Percentiles rank a stretch among this genome's conserved stretches.
Conservation (phyloP, 2,329 filamentous ascomycete genomes). For the Penicillium sclerotiorum region DNA sequence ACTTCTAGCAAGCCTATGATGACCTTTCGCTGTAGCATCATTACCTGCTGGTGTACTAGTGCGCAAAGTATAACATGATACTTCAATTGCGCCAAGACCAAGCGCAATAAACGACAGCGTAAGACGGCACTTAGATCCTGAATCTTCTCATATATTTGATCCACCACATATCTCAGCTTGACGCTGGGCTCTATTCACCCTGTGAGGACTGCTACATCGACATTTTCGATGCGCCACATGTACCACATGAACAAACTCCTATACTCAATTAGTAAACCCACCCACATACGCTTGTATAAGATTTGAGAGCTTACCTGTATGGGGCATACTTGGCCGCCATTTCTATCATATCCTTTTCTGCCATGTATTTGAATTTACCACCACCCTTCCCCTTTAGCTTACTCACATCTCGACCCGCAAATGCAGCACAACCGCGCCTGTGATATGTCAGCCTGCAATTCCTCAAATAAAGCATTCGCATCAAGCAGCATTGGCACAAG, state of each 20-base stretch:
- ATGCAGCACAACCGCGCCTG: conserved; percentile 83
- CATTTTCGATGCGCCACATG: conserved; percentile 87
- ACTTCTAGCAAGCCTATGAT: too few species aligned
- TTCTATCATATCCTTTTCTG: conserved; percentile 86
- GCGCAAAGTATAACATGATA: too few species aligned
- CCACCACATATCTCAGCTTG: too few species aligned
- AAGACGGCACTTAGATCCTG: too few species aligned
- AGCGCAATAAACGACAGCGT: too few species aligned
- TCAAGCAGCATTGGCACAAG: too few species aligned
- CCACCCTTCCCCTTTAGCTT: conserved; percentile 78
- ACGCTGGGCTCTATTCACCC: conserved; percentile 9
- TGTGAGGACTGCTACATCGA: conserved; percentile 64
- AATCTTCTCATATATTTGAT: too few species aligned
- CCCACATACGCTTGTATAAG: not conserved
- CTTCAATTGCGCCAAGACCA: too few species aligned
- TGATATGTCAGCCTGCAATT: conserved; percentile 15
- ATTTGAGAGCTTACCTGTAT: conserved; percentile 61
- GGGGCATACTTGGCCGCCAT: conserved; percentile 78
- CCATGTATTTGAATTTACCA: conserved; percentile 98
- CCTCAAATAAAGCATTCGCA: not conserved
- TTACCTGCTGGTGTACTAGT: too few species aligned
- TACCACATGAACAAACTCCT: conserved; percentile 97
- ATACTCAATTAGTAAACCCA: conserved; percentile 15
- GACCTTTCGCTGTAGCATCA: not conserved
- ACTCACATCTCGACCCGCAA: conserved; percentile 77